Base-by-base conservation (phyloP, 495 filamentous ascomycete species). In the Neurospora sp. region DNA sequence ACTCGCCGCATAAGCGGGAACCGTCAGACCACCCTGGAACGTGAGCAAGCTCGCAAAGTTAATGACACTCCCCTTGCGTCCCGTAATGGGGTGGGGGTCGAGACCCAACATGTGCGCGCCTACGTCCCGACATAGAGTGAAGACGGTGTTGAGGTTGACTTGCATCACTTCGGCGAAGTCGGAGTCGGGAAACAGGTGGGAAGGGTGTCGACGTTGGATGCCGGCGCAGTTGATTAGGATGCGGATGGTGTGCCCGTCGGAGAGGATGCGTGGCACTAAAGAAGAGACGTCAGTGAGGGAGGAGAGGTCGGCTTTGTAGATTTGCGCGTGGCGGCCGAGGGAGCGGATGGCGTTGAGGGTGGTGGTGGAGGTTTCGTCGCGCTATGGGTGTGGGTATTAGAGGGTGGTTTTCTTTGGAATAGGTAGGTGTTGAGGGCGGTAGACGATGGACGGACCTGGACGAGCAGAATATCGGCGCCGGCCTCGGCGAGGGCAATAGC, bases 11-110 rank as follows among this genome's bases (percentile, higher is more conserved):
- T 97, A 97, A 3, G 94, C 95, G 0, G 95, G 93, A 1, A 97
- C 93, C 0, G 92, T 97, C 54, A 97, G 85, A 0, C 95, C 94
- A 70, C 95, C 94, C 78, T 97, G 94, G 87, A 96, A 98, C 45
- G 91, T 91, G 0, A 97, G 87, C 13, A 97, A 86, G 1, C 89
- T 92, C 6, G 91, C 93, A 75, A 96, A 88, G 82, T 97, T 98
- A 84, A 98, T 91, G 78, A 97, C 92, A 71, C 87, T 87, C 3
- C 94, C 94, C 15, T 88, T 83, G 4, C 89, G 88, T 15, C 89
- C 89, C 1, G 84, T 84, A 7, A 81, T 80, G 17, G 85, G 79
- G 13, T 88, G 86, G 0, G 85, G 83, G 2, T 84, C 79, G 0
- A 89, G 90, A 7, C 81, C 75, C 3, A 97, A 88, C 84, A 97